Evolutionary conservation across 768 basidiomycete genomes (phyloP), one percentile per base, ranked within the genome.

Genomic region (Suillus fuscotomentosus): DNA sequence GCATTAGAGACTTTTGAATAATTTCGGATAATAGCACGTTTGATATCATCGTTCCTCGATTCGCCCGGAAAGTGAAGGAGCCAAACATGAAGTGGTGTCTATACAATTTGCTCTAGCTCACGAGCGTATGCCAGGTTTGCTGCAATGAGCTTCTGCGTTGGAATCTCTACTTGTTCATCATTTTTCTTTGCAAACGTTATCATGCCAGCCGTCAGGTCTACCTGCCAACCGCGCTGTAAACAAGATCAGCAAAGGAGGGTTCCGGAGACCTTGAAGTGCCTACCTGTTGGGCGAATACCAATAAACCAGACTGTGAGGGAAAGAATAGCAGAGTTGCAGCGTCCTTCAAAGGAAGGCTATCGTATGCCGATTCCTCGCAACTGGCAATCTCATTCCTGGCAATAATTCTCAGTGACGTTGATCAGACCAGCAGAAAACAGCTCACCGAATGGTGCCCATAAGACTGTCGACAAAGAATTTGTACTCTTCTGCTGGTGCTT

Each of bases 371-470:
- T 76, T 98, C 95, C 76, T 97, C 94, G 71, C 96, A 98, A 70
- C 93, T 92, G 15, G 97, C 97, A 70, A 99, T 99, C 80, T 99
- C 97, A 71, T 92, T 94, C 70, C 97, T 98, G 55, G 9, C 24
- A 43, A 54, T 3, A 22, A 34, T 10, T 24, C 15, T 69, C 34
- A 72, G 62, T 53, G 41, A 59, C 38, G n/a, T 54, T 15, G 39
- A 45, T 50, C 45, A 56, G 27, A 5, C 61, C 34, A 10, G 27
- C 27, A 17, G 57, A 57, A 27, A 36, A 36, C 3, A 22, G 75
- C 83, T 60, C 66, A 95, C 95, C 95, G 81, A 70, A 98, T 96
- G 4, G 96, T 98, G 17, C 90, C 90, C 90, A 97, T 94, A 71
- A 97, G 80, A 70, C 92, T 92, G 72, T 96, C 92, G 11, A 97